Base-by-base conservation (phyloP, 2,329 filamentous ascomycete genomes). In the Phoma herbarum region DNA sequence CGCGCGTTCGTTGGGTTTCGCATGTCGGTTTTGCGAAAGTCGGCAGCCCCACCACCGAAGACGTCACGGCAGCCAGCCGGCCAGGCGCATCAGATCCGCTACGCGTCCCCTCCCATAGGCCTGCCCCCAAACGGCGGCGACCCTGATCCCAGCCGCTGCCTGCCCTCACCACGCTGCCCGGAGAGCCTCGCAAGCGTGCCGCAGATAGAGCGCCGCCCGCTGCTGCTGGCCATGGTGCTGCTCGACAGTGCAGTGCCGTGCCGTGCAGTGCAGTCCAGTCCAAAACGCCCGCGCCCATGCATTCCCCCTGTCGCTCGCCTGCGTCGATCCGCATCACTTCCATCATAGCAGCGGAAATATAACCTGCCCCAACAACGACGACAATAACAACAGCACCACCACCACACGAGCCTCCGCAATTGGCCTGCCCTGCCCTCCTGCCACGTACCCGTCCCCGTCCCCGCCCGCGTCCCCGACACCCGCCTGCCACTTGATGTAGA, bases 271-370 rank as follows among this genome's bases (percentile, higher is more conserved):
- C n/a, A n/a, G n/a, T n/a, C n/a, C n/a, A n/a, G 20, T 6, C 37
- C 20, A 20, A 11, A 14, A 22, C 43, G 20, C 29, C 14, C 26
- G 23, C 44, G 44, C 20, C 29, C 51, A 52, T 55, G 57, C 52
- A 47, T 39, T 29, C 37, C 69, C 71, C 71, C 69, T 74, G 72
- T 66, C 66, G 59, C 64, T 67, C 64, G 63, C 64, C 61, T 66
- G 51, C 59, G 54, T 59, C 57, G 58, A 60, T 57, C 64, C 26
- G 60, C 59, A 60, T 53, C 43, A 45, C 44, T 45, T 50, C 50
- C 37, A 31, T 53, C 33, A 52, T 42, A 52, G 47, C 59, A 52
- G 48, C 59, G 26, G 53, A 53, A 50, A 29, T 49, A 49, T 22
- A 43, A n/a, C 31, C 49, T 43, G 48, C 37, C 57, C 5, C 56